Percentiles rank a stretch among this genome's conserved stretches.
Conservation (phyloP, 2,329 filamentous ascomycete species). For the Calycina herbarum region DNA sequence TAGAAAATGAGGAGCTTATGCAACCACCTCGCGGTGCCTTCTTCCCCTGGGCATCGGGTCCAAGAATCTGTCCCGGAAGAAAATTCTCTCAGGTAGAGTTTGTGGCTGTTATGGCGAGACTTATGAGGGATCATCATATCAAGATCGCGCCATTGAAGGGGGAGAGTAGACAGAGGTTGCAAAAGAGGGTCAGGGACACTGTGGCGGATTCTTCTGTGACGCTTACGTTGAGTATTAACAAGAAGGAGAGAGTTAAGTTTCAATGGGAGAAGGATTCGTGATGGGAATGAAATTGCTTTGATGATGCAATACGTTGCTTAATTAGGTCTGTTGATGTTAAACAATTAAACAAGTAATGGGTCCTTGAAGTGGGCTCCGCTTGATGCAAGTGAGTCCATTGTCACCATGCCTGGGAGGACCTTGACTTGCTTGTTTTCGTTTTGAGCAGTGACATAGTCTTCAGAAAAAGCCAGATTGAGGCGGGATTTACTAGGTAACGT, state of each 20-base stretch:
- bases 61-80: conserved; percentile 19
- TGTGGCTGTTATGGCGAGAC: conserved; percentile 18
- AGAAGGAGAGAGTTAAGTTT: background rate
- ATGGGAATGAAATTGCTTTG: no score
- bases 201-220: background rate
- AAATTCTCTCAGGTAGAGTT: conserved; percentile 23
- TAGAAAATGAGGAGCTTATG: conserved; percentile 10
- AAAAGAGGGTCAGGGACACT: background rate
- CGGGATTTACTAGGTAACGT: no score
- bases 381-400: no score
- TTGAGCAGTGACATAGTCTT: no score
- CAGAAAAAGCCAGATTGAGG: no score
- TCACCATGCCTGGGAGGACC: no score
- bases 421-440: no score
- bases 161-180: background rate
- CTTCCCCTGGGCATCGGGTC: conserved; percentile 17
- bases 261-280: background rate
- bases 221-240: background rate
- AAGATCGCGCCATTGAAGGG: conserved; percentile 1
- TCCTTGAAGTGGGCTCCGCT: no score
- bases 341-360: no score
- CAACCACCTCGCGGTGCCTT: conserved; percentile 7
- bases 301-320: no score
- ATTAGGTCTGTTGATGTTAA: no score
- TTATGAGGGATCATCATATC: conserved; percentile 11